A percentile compares a stretch with the other conserved stretches of the same genome.
phyloP scores from a whole-genome alignment of 208 protist genomes.

The Wallacemonas sp. region DNA sequence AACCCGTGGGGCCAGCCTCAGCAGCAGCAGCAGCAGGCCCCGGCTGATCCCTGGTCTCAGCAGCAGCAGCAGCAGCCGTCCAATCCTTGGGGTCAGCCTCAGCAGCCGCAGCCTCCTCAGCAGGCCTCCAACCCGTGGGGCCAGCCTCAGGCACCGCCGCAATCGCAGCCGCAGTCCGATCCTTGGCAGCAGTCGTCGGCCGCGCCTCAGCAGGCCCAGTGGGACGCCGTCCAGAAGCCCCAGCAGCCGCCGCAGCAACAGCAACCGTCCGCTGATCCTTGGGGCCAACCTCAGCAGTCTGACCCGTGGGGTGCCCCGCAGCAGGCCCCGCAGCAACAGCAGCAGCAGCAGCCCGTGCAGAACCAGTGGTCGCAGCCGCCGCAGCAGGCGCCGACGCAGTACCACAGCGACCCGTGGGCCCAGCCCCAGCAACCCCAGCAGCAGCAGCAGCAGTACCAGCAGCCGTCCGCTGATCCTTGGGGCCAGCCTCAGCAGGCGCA shows the following conservation, averaged over 20 bases:
- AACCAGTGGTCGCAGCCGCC: constrained; percentile 15
- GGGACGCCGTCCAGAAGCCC: neutral
- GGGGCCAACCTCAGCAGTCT: constrained; percentile 25
- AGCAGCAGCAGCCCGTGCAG: neutral
- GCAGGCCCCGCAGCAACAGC: constrained; percentile 12
- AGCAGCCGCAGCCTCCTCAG: constrained; percentile 16
- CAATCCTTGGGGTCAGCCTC: constrained; percentile 4
- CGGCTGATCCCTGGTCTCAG: too few species aligned
- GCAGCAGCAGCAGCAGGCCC: constrained; percentile 13
- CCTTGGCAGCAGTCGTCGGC: neutral
- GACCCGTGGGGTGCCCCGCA: constrained; percentile 28
- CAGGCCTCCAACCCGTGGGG: constrained; percentile 15
- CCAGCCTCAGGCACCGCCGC: constrained; percentile 24
- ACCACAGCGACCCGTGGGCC: constrained; percentile 19
- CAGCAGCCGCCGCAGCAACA: constrained; percentile 21
- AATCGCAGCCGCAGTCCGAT: neutral
- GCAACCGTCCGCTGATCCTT: constrained; percentile 12
- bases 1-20: constrained; percentile 25
- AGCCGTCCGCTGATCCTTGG: constrained; percentile 8
- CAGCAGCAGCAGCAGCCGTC: neutral
- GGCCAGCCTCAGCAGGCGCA: constrained; percentile 14
- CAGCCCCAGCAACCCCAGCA: constrained; percentile 31
- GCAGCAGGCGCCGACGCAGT: constrained; percentile 11
- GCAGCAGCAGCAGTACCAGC: constrained; percentile 22
- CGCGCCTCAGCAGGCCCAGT: too few species aligned